These are phyloP conservation scores for Debaryomycetaceae sp. DNA, from an alignment of 1,139 yeast genomes.

Conservation along the genomic window DNA sequence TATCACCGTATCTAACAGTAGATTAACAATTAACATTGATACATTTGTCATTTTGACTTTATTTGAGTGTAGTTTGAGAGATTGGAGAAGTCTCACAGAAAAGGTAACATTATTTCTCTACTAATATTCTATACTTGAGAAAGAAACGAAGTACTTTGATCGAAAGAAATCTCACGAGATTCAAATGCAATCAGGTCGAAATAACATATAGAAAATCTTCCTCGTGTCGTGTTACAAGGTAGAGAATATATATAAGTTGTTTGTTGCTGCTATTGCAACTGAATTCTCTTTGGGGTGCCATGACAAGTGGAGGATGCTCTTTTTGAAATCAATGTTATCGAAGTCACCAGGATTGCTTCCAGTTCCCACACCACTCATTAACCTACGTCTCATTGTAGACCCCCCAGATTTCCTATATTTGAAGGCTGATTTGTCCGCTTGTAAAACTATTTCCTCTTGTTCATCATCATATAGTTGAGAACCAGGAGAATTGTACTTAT, in stretches of 20 bases:
- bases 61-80: not conserved
- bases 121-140: not conserved
- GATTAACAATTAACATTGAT: not conserved
- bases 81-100: not conserved
- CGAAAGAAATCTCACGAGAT: not conserved
- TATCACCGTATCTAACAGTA: not conserved
- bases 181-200: not conserved
- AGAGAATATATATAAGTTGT: conserved; percentile 80
- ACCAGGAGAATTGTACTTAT: conserved; percentile 28
- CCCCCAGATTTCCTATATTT: conserved; percentile 62
- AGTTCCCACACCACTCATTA: conserved; percentile 44
- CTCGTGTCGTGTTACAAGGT: conserved; percentile 39
- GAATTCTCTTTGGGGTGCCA: conserved; percentile 98
- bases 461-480: conserved; percentile 49
- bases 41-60: not conserved
- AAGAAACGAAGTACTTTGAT: not conserved
- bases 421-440: conserved; percentile 97
- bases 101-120: not conserved
- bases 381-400: conserved; percentile 38
- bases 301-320: conserved; percentile 90
- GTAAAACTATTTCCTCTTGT: conserved; percentile 74
- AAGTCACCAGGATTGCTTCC: conserved; percentile 48
- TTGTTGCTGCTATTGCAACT: conserved; percentile 97
- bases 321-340: conserved; percentile 89
- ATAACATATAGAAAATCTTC: not conserved